Evolutionary conservation across 495 filamentous ascomycete genomes (phyloP), one percentile per base, ranked within the genome.

Genomic region (Penicillium canescens): DNA sequence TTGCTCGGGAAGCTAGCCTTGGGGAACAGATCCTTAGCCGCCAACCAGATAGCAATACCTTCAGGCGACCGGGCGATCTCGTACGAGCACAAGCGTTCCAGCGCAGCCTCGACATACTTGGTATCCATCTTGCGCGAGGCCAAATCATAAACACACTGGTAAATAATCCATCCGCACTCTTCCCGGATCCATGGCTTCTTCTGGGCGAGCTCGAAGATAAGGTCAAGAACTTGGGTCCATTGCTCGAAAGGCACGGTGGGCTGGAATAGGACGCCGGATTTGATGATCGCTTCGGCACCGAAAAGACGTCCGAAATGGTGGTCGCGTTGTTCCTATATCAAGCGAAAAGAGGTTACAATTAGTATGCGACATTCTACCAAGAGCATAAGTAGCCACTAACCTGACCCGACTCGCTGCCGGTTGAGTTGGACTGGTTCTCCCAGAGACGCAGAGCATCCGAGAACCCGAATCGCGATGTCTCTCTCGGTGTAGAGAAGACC

Each of bases 21-120:
- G 0, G 89, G 83, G 60, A 88, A 91, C 39, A 75, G 68, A 50
- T 83, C 79, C 54, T 78, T 73, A 10, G 86, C 79, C 8, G 77
- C 78, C 45, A 97, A 74, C 93, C 93, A 98, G 50, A 96, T 82
- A 3, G 90, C 90, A 39, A 96, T 81, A 14, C 93, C 93, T 63
- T 98, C 93, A 0, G 90, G 86, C 4, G 89, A 91, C 59, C 86
- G 83, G 16, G 81, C 82, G 38, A 94, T 68, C 0, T 88, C 86
- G 39, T 80, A 76, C 34, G 84, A 78, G 20, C 74, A 72, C 8
- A 96, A 57, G 12, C 73, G 78, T 45, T 85, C 72, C 50, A 96
- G 72, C 0, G 88, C 82, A 20, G 71, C 69, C 54, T 86, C 79
- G 13, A 83, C 80, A 31, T 79, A 81, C 38, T 75, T 69, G 26